Evolutionary conservation across 805 yeast genomes (phyloP), one percentile per base, ranked within the genome.

Genomic region (Myxozyma monticola): DNA sequence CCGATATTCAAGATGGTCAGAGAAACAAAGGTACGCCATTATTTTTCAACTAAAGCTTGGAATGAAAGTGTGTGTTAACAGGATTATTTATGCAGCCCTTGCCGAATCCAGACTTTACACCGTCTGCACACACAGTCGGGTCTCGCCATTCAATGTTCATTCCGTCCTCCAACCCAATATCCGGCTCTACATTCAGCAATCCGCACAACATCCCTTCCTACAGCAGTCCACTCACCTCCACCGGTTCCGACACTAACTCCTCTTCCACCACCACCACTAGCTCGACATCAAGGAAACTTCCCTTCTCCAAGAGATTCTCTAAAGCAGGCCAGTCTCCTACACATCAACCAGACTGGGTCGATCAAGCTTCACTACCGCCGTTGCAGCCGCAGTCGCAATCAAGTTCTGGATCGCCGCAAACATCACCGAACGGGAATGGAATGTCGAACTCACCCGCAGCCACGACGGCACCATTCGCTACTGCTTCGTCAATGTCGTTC

Each of bases 1-100:
- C 90, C 89, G 0, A 74, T 83, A 6, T 73, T 82, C 48, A 75
- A 83, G 49, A 70, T 78, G 42, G 71, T 78, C 39, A 84, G 84
- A 60, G 89, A 84, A 40, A 56, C 65, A 68, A 78, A 56, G 76
- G 80, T 60, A 24, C 14, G 49, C 88, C 88, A 3, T 70, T 33
- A 7, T 26, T 26, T 26, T 84, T 44, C 88, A 8, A 8, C 10
- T 12, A 31, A 9, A 6, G 35, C 35, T 31, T 5, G 76, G 79
- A 0, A 65, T 4, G 9, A n/a, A 10, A 8, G 10, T 14, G 6
- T 22, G 18, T 36, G 37, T 14, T 25, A 8, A 29, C 37, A 9
- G 31, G n/a, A n/a, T n/a, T 28, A 20, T 45, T 29, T 25, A 26
- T n/a, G 17, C 33, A 41, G 41, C 58, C 59, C 5, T 44, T 48